These are phyloP conservation scores for Ustilago nuda DNA, from an alignment of 1,284 basidiomycete genomes.

Conservation along the genomic window DNA sequence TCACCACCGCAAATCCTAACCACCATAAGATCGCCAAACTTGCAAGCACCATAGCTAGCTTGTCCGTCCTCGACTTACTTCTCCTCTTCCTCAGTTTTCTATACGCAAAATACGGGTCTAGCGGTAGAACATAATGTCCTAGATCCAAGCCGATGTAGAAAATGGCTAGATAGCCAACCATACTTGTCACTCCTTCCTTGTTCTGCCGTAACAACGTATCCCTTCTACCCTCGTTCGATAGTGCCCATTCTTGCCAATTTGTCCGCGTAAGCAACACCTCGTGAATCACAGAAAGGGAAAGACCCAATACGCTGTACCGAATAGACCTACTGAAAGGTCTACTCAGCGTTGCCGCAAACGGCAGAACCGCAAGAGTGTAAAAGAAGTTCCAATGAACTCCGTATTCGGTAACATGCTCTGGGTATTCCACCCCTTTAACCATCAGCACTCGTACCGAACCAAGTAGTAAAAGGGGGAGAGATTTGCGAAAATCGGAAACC, in stretches of 20 bases:
- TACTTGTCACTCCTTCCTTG: constrained; percentile 88
- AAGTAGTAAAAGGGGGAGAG: constrained; percentile 78
- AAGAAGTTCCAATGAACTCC: constrained; percentile 99
- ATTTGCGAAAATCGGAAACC: constrained; percentile 73
- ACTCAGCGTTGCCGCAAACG: constrained; percentile 77
- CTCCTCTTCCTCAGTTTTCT: constrained; percentile 22
- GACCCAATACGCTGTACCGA: constrained; percentile 77
- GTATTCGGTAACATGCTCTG: constrained; percentile 93
- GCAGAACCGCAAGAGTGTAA: constrained; percentile 86
- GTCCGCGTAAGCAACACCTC: constrained; percentile 39
- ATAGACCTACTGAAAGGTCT: constrained; percentile 72
- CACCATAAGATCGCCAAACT: constrained; percentile 85
- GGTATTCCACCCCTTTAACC: constrained; percentile 94
- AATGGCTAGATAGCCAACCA: constrained; percentile 88
- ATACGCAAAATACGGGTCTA: constrained; percentile 73
- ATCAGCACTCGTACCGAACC: constrained; percentile 83
- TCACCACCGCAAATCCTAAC: constrained; percentile 72
- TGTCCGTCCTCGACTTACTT: constrained; percentile 28
- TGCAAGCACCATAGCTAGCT: constrained; percentile 68
- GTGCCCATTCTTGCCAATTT: constrained; percentile 49
- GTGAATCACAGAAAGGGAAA: constrained; percentile 71
- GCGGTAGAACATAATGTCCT: constrained; percentile 83
- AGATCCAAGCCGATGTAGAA: constrained; percentile 86
- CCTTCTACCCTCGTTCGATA: constrained; percentile 69
- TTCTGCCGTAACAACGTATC: constrained; percentile 80